These are phyloP conservation scores for Coemansia sp. DNA, from an alignment of 192 early-diverging fungal species.

Conservation along the genomic window DNA sequence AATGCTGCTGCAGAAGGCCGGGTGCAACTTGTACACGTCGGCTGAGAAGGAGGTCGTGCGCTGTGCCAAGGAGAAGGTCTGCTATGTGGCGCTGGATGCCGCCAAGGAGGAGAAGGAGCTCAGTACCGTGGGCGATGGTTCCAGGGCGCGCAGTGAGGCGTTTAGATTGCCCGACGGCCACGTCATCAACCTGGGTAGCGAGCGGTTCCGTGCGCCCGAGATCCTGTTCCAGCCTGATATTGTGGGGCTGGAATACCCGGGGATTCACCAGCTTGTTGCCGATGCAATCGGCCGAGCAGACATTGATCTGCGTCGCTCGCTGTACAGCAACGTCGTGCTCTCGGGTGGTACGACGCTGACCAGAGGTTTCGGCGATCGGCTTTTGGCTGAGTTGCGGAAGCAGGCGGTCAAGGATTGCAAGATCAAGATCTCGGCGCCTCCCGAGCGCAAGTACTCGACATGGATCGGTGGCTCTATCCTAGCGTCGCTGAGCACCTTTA, in stretches of 20 bases:
- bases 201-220: conserved; percentile 93
- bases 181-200: conserved; percentile 67
- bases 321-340: conserved; percentile 89
- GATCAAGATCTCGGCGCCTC: conserved; percentile 96
- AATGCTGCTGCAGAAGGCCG: conserved; percentile 86
- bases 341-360: conserved; percentile 96
- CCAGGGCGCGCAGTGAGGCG: conserved; percentile 36
- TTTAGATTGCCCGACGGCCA: conserved; percentile 45
- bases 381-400: conserved; percentile 87
- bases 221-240: conserved; percentile 94
- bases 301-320: conserved; percentile 84
- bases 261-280: conserved; percentile 89
- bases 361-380: conserved; percentile 88
- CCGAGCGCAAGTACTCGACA: conserved; percentile 96
- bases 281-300: conserved; percentile 93
- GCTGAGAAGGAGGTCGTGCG: conserved; percentile 96
- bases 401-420: conserved; percentile 90
- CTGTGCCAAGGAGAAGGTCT: conserved; percentile 94
- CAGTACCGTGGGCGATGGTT: conserved; percentile 54
- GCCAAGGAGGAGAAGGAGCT: conserved; percentile 92
- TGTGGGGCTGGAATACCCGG: conserved; percentile 88
- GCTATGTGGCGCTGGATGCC: conserved; percentile 88
- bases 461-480: conserved; percentile 98
- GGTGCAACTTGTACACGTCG: conserved; percentile 82
- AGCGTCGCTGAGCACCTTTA: conserved; percentile 95